A percentile compares a stretch with the other conserved stretches of the same genome.
These are phyloP conservation scores for Chlorophyllum brunneum DNA, from an alignment of 768 basidiomycete genomes.

Conservation along the genomic window DNA sequence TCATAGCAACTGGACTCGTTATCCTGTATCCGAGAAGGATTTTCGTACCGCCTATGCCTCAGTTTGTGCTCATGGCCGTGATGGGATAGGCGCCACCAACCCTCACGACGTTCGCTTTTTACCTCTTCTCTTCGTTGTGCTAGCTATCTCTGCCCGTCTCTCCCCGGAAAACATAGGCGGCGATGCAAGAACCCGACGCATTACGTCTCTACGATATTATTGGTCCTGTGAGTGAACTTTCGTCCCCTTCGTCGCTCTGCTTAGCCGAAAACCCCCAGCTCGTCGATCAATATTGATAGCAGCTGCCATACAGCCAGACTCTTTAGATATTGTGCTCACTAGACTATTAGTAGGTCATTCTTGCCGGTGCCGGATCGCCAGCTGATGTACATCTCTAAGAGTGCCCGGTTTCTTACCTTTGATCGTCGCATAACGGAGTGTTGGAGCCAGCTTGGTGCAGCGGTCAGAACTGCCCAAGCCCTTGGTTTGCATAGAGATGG, in stretches of 20 bases:
- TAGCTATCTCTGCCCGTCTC: constrained; percentile 82
- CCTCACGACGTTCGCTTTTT: constrained; percentile 80
- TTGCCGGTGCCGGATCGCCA: not conserved
- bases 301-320: constrained; percentile 91
- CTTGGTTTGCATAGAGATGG: constrained; percentile 91
- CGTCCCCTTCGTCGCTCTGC: constrained; percentile 14
- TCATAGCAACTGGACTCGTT: constrained; percentile 88
- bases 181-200: constrained; percentile 67
- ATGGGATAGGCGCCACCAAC: constrained; percentile 56
- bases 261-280: constrained; percentile 39
- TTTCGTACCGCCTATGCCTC: constrained; percentile 73
- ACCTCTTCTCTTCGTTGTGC: constrained; percentile 88
- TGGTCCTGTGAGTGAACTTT: constrained; percentile 78
- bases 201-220: constrained; percentile 87
- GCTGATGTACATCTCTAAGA: constrained; percentile 26
- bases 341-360: constrained; percentile 71
- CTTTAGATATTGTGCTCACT: constrained; percentile 86
- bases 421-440: constrained; percentile 90
- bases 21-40: constrained; percentile 83
- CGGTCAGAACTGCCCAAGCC: constrained; percentile 89
- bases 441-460: constrained; percentile 94
- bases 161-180: constrained; percentile 85
- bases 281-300: constrained; percentile 86
- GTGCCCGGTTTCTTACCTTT: constrained; percentile 58
- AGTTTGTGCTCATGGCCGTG: constrained; percentile 56